A percentile compares a stretch with the other conserved stretches of the same genome.
These are phyloP conservation scores for Boletus sensibilis DNA, from an alignment of 768 basidiomycete species.

Conservation along the genomic window DNA sequence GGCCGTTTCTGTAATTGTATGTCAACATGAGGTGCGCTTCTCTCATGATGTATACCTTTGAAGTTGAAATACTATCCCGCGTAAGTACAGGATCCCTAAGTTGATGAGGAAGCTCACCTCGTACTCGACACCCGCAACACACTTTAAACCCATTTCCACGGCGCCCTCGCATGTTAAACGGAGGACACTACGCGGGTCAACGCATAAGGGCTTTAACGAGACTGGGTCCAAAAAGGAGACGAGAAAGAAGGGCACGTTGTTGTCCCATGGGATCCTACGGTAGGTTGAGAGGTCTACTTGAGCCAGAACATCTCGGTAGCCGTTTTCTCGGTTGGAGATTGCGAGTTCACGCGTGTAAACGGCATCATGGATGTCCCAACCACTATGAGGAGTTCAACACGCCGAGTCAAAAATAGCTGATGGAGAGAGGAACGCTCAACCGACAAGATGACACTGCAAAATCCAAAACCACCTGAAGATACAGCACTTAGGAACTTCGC, in stretches of 20 bases:
- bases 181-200: constrained; percentile 85
- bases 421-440: constrained; percentile 26
- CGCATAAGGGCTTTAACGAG: constrained; percentile 70
- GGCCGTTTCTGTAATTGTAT: constrained; percentile 66
- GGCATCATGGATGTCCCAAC: constrained; percentile 90
- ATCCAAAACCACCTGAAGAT: constrained; percentile 82
- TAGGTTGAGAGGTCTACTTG: constrained; percentile 83
- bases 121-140: constrained; percentile 89
- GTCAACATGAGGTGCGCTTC: neutral
- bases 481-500: constrained; percentile 85
- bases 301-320: constrained; percentile 88
- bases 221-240: constrained; percentile 89
- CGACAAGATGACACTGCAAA: constrained; percentile 91
- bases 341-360: constrained; percentile 83
- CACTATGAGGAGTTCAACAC: constrained; percentile 41
- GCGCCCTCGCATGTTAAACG: constrained; percentile 55
- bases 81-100: constrained; percentile 3
- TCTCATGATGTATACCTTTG: constrained; percentile 53
- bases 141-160: constrained; percentile 49
- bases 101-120: constrained; percentile 54
- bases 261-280: constrained; percentile 90
- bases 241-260: constrained; percentile 90
- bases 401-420: neutral
- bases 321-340: constrained; percentile 89
- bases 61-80: constrained; percentile 78